Conservation (phyloP, 108 stramenopile genomes). For the Cyclotella distinguenda region DNA sequence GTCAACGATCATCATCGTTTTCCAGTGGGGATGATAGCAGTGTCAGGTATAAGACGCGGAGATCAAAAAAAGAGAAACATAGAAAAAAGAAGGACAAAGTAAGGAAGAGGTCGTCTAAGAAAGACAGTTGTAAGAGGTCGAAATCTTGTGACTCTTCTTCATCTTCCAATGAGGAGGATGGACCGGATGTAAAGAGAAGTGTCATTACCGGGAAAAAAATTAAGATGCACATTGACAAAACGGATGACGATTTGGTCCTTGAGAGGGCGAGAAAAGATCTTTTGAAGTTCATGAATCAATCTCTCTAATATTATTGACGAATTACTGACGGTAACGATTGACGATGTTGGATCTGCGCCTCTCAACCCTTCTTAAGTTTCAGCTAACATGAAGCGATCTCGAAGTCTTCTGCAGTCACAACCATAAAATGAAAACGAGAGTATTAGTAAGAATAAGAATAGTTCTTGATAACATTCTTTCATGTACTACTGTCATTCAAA, state of each 20-base stretch:
- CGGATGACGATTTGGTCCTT: slow-evolving; percentile 74
- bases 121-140: slow-evolving; percentile 17
- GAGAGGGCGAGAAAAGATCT: slow-evolving; percentile 75
- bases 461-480: neutral
- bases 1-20: slow-evolving; percentile 8
- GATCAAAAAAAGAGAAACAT: slow-evolving; percentile 18
- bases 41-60: neutral
- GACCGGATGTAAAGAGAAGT: slow-evolving; percentile 56
- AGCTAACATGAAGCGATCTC: no score
- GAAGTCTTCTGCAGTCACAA: no score
- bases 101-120: slow-evolving; percentile 9
- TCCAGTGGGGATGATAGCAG: neutral
- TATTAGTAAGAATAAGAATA: no score
- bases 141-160: slow-evolving; percentile 24
- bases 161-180: slow-evolving; percentile 31
- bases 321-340: no score
- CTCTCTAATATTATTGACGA: slow-evolving; percentile 34
- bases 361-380: no score
- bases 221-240: slow-evolving; percentile 82
- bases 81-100: slow-evolving; percentile 25
- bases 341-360: no score
- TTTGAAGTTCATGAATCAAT: slow-evolving; percentile 84
- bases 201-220: slow-evolving; percentile 81
- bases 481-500: slow-evolving; percentile 89
- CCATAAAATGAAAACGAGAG: neutral